These are phyloP conservation scores for Nepenthes gracilis DNA, from an alignment of 148 eudicot species.

Conservation along the genomic window DNA sequence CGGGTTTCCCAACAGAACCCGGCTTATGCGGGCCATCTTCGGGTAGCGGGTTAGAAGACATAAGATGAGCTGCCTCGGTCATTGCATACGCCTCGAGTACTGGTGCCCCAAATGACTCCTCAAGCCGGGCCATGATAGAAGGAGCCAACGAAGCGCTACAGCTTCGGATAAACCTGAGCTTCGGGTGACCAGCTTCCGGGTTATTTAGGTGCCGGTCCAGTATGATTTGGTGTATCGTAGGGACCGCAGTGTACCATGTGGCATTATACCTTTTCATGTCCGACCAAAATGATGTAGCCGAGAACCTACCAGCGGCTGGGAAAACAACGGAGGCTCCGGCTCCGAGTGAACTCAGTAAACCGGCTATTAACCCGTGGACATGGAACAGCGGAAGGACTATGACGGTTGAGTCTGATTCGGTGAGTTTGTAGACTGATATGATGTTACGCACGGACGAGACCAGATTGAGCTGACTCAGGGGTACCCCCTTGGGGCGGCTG, in stretches of 20 bases:
- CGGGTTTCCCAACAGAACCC: conserved; percentile 80
- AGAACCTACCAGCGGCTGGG: conserved; percentile 77
- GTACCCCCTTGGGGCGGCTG: conserved; percentile 94
- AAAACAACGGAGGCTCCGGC: conserved; percentile 74
- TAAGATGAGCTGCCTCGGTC: conserved; percentile 89
- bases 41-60: conserved; percentile 83
- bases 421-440: conserved; percentile 52
- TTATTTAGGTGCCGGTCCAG: conserved; percentile 54
- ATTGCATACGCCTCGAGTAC: conserved; percentile 97
- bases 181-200: conserved; percentile 63
- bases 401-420: conserved; percentile 75
- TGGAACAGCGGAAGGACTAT: conserved; percentile 86
- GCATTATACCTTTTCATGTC: conserved; percentile 62
- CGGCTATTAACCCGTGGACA: conserved; percentile 75
- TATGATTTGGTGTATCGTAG: conserved; percentile 89
- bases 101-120: conserved; percentile 76
- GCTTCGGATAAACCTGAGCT: conserved; percentile 81
- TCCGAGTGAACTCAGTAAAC: conserved; percentile 57
- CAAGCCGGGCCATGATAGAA: conserved; percentile 42
- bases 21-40: conserved; percentile 64
- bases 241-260: conserved; percentile 97
- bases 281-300: conserved; percentile 77
- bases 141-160: conserved; percentile 91
- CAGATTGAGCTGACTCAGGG: conserved; percentile 63
- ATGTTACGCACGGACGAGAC: conserved; percentile 66